Base-by-base conservation (phyloP, 2,329 filamentous ascomycete genomes). In the Phialophora tarda region DNA sequence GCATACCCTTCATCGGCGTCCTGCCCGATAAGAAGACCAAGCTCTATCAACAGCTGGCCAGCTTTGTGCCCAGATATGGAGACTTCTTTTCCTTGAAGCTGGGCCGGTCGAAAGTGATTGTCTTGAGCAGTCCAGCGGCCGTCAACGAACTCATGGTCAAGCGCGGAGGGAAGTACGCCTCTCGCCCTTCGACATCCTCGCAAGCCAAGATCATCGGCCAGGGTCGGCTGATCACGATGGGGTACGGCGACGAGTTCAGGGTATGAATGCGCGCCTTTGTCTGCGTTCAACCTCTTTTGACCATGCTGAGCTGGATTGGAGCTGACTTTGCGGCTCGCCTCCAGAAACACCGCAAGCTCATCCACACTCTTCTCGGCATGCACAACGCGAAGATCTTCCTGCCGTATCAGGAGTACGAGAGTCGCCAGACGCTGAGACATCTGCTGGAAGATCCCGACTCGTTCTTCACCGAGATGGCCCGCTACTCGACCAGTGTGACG, bases 331-430 rank as follows among this genome's bases (percentile, higher is more conserved):
- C 12, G 3, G 17, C 38, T 14, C 26, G 23, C 26, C 17, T 24
- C 21, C n/a, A 67, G 65, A 64, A 64, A 59, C 65, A 67, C 54
- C 51, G 65, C 26, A 67, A 67, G 34, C 17, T 57, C 11, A 54
- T 51, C 14, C 62, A 62, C 28, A 44, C 51, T 23, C 58, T 65
- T 21, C 62, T 68, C 17, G 47, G 50, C 12, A 59, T 68, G 61
- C 65, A 64, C 11, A 67, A 59, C 32, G 12, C 60, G 7, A 60
- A 64, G 56, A 57, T 67, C 32, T 66, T 66, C 24, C 54, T 63
- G 30, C 64, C 64, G 17, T 66, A 56, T n/a, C 64, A 66, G 26
- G 64, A 66, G 38, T 66, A 66, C 55, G 64, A 66, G 28, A 64
- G 65, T 24, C 58, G 61, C 7, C 60, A 53, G 21, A 63, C 65